A percentile compares a stretch with the other conserved stretches of the same genome.
These are phyloP conservation scores for Hordeum marinum DNA, from an alignment of 176 grass and related monocot genomes.

Conservation along the genomic window DNA sequence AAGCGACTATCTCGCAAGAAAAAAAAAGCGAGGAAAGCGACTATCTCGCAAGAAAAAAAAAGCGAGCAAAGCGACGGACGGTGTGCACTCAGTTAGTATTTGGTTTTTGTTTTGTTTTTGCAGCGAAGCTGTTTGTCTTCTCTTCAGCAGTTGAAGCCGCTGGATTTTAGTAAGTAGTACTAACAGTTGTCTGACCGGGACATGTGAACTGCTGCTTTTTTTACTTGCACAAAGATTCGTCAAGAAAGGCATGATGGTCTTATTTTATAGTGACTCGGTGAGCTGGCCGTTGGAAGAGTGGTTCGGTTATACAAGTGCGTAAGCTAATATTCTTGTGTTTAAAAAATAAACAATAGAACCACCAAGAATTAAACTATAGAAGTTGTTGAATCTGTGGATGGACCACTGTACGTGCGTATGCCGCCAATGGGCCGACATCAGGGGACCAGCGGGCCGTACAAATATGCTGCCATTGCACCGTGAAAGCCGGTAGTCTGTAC, in stretches of 20 bases:
- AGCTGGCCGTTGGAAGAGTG: neutral
- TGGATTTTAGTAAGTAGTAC: neutral
- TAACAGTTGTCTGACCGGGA: neutral
- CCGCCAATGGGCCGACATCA: neutral
- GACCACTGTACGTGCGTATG: neutral
- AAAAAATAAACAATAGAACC: no score
- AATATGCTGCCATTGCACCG: neutral
- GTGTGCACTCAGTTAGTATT: neutral
- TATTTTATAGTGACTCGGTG: neutral
- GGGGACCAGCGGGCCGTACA: neutral
- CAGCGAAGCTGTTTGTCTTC: neutral
- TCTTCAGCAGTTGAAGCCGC: neutral
- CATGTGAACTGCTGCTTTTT: neutral
- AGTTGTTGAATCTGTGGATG: neutral
- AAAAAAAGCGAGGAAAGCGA: slow-evolving; percentile 22
- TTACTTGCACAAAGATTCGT: neutral
- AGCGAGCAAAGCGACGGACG: slow-evolving; percentile 21
- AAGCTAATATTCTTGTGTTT: neutral
- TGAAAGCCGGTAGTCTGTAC: neutral
- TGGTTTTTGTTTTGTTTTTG: no score
- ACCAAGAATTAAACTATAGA: neutral
- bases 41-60: neutral
- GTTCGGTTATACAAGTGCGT: neutral
- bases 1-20: neutral
- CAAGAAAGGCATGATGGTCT: neutral